These are phyloP conservation scores for Lepidium campestre DNA, from an alignment of 441 rosid species.

Conservation along the genomic window DNA sequence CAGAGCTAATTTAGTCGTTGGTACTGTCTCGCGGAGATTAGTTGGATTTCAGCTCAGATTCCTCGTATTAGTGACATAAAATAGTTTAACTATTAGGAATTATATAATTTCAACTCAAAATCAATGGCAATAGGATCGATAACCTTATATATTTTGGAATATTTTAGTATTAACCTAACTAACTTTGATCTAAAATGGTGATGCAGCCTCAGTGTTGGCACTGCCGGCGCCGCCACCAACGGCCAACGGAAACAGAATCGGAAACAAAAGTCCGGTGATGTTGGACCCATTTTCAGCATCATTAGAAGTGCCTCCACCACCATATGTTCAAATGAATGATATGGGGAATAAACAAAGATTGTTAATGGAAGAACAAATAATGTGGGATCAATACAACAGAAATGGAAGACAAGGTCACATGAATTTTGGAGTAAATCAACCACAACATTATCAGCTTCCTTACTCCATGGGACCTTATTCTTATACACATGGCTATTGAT, in stretches of 20 bases:
- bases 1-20: too few species aligned
- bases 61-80: too few species aligned
- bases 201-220: constrained; percentile 24
- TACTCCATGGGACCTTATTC: background rate
- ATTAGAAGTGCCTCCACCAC: constrained; percentile 35
- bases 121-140: too few species aligned
- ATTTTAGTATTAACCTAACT: too few species aligned
- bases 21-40: too few species aligned
- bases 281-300: constrained; percentile 48
- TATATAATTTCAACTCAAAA: too few species aligned
- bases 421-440: constrained; percentile 12
- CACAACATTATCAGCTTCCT: background rate
- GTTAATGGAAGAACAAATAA: constrained; percentile 42
- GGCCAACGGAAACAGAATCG: background rate
- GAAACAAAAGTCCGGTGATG: background rate
- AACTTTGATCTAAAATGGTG: background rate
- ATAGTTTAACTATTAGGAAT: too few species aligned
- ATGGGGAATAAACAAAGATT: constrained; percentile 44
- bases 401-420: constrained; percentile 30
- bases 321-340: constrained; percentile 48
- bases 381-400: constrained; percentile 42
- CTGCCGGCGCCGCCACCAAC: constrained; percentile 37
- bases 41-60: too few species aligned
- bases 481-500: constrained; percentile 9
- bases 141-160: too few species aligned